Evolutionary conservation across 2,329 filamentous ascomycete species (phyloP).

Genomic region (Talaromyces sp.): DNA sequence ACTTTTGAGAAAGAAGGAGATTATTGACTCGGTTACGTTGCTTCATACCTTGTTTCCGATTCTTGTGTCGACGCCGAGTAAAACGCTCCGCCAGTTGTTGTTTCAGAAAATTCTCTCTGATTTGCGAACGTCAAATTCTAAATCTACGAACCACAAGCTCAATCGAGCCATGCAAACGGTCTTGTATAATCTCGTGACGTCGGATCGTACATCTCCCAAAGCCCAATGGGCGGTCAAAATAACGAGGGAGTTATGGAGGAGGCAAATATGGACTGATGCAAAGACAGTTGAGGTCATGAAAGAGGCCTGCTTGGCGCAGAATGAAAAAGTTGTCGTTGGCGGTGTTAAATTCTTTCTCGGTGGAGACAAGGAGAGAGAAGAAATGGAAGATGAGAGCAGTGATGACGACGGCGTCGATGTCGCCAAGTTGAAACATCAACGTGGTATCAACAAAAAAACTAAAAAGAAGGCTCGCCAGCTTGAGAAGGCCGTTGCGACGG

Average conservation of each 20-base stretch:
- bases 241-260: slow-evolving; percentile 91
- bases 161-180: slow-evolving; percentile 93
- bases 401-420: slow-evolving; percentile 75
- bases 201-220: slow-evolving; percentile 78
- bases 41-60: slow-evolving; percentile 93
- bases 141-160: slow-evolving; percentile 83
- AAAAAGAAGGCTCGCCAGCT: slow-evolving; percentile 80
- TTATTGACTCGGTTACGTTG: slow-evolving; percentile 79
- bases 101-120: slow-evolving; percentile 90
- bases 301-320: slow-evolving; percentile 80
- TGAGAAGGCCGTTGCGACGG: slow-evolving; percentile 74
- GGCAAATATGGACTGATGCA: slow-evolving; percentile 91
- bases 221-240: slow-evolving; percentile 95
- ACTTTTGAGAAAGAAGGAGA: slow-evolving; percentile 82
- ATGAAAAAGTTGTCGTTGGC: slow-evolving; percentile 86
- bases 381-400: slow-evolving; percentile 83
- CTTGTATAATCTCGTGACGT: slow-evolving; percentile 84
- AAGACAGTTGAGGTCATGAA: slow-evolving; percentile 99
- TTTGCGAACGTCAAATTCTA: slow-evolving; percentile 80
- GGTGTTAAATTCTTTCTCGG: slow-evolving; percentile 93
- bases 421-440: slow-evolving; percentile 75
- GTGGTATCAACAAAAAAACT: slow-evolving; percentile 92
- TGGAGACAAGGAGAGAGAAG: slow-evolving; percentile 92
- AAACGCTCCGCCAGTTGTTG: slow-evolving; percentile 78
- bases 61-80: slow-evolving; percentile 86